phyloP scores from a whole-genome alignment of 1,284 basidiomycete genomes.

The Apiotrichum laibachii region DNA sequence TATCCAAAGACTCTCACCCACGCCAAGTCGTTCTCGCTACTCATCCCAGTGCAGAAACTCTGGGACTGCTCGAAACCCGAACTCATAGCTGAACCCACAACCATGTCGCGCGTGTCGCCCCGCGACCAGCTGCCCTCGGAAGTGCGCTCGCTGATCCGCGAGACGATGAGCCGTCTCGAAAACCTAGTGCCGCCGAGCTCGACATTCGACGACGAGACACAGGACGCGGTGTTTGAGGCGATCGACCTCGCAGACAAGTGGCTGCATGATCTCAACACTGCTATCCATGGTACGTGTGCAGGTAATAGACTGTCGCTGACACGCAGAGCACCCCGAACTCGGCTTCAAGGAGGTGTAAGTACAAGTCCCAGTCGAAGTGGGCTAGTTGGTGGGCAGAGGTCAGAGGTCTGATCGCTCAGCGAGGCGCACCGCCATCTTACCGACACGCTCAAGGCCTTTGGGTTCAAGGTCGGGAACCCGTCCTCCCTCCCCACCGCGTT shows the following conservation, averaged over 20 bases:
- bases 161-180: conserved; percentile 24
- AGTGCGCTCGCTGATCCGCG: conserved; percentile 23
- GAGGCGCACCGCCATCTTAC: conserved; percentile 28
- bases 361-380: background rate
- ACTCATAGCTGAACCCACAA: background rate
- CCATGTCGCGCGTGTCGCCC: background rate
- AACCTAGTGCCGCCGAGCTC: conserved; percentile 20
- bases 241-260: conserved; percentile 60
- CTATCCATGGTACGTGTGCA: conserved; percentile 57
- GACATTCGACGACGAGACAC: conserved; percentile 26
- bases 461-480: conserved; percentile 30
- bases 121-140: conserved; percentile 13
- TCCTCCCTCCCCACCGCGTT: conserved; percentile 28
- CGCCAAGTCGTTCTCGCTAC: too few species aligned
- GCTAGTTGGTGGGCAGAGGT: too few species aligned
- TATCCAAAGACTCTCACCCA: too few species aligned
- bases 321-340: conserved; percentile 33
- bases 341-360: conserved; percentile 33
- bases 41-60: too few species aligned
- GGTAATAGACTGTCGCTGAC: background rate
- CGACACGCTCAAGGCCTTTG: conserved; percentile 24
- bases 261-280: conserved; percentile 62
- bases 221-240: conserved; percentile 43
- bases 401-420: background rate
- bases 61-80: background rate